Percentiles rank a stretch among this genome's conserved stretches.
Evolutionary conservation across 768 basidiomycete genomes (phyloP).

Genomic region (Tylopilus rubrobrunneus): DNA sequence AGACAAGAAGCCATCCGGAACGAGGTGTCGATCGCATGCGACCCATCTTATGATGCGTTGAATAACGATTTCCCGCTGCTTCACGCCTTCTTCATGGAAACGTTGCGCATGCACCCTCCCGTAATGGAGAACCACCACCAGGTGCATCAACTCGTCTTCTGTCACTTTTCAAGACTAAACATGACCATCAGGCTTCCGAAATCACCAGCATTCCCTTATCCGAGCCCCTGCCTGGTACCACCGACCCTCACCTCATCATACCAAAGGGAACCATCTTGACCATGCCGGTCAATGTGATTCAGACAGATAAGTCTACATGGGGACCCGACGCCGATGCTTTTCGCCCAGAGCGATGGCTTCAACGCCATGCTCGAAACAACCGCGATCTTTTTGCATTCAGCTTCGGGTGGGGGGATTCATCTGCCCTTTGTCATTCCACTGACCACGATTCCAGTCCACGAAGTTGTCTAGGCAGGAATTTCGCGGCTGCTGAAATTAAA

Average conservation of each 20-base stretch:
- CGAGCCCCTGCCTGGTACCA: conserved; percentile 44
- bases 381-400: conserved; percentile 56
- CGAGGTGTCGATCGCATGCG: conserved; percentile 42
- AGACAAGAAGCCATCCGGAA: conserved; percentile 56
- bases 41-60: conserved; percentile 51
- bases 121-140: conserved; percentile 66
- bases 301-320: conserved; percentile 52
- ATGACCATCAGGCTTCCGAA: conserved; percentile 40
- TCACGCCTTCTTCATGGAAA: conserved; percentile 60
- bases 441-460: conserved; percentile 42
- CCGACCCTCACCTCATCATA: conserved; percentile 42
- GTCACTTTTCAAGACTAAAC: conserved; percentile 3
- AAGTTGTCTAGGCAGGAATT: conserved; percentile 56
- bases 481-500: conserved; percentile 60
- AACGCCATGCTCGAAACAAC: conserved; percentile 33
- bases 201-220: conserved; percentile 54
- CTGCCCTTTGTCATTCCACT: conserved; percentile 4
- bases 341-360: conserved; percentile 62
- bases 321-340: conserved; percentile 56
- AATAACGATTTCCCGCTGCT: conserved; percentile 49
- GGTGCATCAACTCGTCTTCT: conserved; percentile 25
- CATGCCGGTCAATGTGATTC: conserved; percentile 56
- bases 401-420: conserved; percentile 41
- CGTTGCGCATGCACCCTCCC: conserved; percentile 57
- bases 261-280: conserved; percentile 54